Evolutionary conservation across 139 green algal genomes (phyloP), one percentile per base, ranked within the genome.

Genomic region (Volvox africanus): DNA sequence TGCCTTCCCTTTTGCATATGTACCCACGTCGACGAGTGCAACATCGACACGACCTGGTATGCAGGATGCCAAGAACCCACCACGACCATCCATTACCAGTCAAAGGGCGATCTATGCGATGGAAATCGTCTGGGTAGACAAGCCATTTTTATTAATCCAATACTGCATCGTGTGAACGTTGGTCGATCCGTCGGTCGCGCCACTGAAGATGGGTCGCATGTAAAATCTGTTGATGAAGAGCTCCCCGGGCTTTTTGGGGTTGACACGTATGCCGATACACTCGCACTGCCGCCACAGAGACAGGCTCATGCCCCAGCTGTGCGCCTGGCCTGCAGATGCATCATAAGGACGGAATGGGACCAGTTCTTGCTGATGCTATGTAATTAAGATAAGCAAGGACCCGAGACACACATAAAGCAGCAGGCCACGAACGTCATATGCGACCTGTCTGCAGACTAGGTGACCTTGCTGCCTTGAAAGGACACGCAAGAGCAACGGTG

Each of bases 181-280:
- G 13, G 30, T 20, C 11, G 69, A 78, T 22, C 32, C 69, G 21
- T n/a, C 69, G 69, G 69, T 78, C 21, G 13, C 14, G 69, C 69
- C 69, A 26, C 69, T 78, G 69, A 78, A 78, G 69, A 78, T 78
- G 69, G 69, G 69, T 26, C 69, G 69, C 69, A 78, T 78, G 69
- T 78, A 78, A 11, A 78, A 26, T 14, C 24, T 78, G 14, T 78
- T 26, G 69, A 78, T 20, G 24, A 78, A 26, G 24, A 78, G 69
- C 69, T 78, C 21, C 17, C 11, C 17, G 69, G 69, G 14, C 24
- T 78, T 32, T 22, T 32, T 16, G 14, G 69, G 69, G 69, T 78
- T 78, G 69, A 78, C 69, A n/a, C 69, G 69, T 20, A 26, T 32
- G 69, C 69, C 24, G 21, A 78, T 26, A 32, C 69, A 78, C 21